Percentiles rank a stretch among this genome's conserved stretches.
Evolutionary conservation across 1,284 basidiomycete species (phyloP).

Genomic region (Acaromyces ingoldii): DNA sequence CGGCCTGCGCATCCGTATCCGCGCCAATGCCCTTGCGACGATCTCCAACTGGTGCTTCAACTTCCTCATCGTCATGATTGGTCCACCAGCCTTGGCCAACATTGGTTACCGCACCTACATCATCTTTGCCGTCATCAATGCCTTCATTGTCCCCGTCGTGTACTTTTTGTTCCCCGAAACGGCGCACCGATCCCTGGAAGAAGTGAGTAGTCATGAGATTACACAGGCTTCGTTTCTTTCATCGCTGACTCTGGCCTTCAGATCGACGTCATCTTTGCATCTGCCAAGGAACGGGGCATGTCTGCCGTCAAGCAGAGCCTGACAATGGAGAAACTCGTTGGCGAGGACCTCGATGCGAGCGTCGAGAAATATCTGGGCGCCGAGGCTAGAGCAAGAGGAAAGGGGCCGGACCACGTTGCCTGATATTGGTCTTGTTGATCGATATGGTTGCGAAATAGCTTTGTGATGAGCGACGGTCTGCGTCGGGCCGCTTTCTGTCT

Average conservation of each 20-base stretch:
- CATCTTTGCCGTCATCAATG: constrained; percentile 48
- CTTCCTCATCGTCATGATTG: constrained; percentile 58
- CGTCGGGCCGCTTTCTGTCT: too few relatives aligned
- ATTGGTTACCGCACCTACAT: constrained; percentile 58
- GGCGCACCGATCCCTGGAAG: not conserved
- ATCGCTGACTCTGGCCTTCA: too few relatives aligned
- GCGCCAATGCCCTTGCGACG: constrained; percentile 7
- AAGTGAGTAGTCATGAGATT: not conserved
- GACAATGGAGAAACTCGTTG: not conserved
- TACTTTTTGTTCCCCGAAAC: constrained; percentile 51
- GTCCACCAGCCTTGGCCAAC: constrained; percentile 57
- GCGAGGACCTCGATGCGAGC: not conserved
- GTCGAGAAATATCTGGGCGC: not conserved
- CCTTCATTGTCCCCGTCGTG: constrained; percentile 45
- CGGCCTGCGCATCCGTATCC: constrained; percentile 9
- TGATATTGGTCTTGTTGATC: not conserved
- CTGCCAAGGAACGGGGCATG: not conserved
- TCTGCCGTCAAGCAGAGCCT: not conserved
- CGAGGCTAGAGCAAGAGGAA: not conserved
- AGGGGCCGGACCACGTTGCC: not conserved
- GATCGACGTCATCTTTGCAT: too few relatives aligned
- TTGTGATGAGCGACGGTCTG: too few relatives aligned
- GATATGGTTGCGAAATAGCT: too few relatives aligned
- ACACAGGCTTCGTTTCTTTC: too few relatives aligned
- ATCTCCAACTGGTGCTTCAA: constrained; percentile 13